Base-by-base conservation (phyloP, 805 yeast species). In the Candida anglica region DNA sequence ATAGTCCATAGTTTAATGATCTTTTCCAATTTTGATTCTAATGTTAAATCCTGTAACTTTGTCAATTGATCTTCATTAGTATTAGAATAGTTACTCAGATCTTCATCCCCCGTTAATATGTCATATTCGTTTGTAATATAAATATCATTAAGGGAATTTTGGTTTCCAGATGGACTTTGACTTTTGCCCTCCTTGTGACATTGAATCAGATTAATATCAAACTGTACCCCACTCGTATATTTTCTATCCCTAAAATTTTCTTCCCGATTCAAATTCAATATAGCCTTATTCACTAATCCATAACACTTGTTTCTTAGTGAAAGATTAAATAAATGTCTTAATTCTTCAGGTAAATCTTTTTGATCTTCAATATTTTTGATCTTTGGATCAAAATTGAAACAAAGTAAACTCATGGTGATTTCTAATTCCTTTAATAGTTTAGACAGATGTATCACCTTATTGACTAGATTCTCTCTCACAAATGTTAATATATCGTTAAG, bases 381-480 rank as follows among this genome's bases (percentile, higher is more conserved):
- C 6, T 44, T 32, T 9, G 69, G 60, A 19, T 59, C 63, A 39
- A 62, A 59, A 23, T 71, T 69, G 48, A 72, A 75, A 46, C 79
- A 76, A 23, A 88, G 60, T 39, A 88, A 64, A 15, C 95, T 86
- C 93, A 88, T 85, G 2, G 94, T 79, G 28, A 80, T 64, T 52
- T 89, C 96, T 40, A 88, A 60, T 43, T 86, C 91, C 35, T 75
- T 73, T 57, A 87, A 68, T 39, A 82, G 76, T 37, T 65, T 65
- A 42, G 63, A 63, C 30, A 79, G 79, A 32, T 73, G 69, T 2
- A 82, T 67, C 1, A 80, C 82, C 38, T 81, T 76, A 41, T 67
- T 66, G 4, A 86, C 75, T 41, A 85, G 54, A 47, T 79, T 79
- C 15, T 70, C 73, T 39, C 79, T 69, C 6, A 84, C 80, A 56